Conservation (phyloP, 768 basidiomycete genomes). For the Dendrothele bispora region DNA sequence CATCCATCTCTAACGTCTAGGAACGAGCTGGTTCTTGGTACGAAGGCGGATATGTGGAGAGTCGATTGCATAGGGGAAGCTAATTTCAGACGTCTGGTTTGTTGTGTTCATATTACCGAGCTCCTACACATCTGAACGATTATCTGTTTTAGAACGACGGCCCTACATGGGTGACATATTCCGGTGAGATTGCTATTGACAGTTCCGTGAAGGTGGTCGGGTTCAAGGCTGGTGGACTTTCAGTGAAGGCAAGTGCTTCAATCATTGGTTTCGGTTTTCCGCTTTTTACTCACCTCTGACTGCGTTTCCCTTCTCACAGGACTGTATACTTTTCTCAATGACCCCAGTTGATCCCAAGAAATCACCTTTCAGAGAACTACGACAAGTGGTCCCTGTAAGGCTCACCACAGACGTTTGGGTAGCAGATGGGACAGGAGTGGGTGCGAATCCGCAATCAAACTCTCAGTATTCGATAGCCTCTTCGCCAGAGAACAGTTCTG, state of each 20-base stretch:
- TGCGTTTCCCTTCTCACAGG: no score
- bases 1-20: no score
- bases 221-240: conserved; percentile 65
- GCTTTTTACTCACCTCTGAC: conserved; percentile 2
- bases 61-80: conserved; percentile 65
- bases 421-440: background rate
- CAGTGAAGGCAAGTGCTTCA: conserved; percentile 49
- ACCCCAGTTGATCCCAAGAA: conserved; percentile 55
- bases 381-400: conserved; percentile 61
- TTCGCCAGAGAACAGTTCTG: background rate
- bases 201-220: conserved; percentile 52
- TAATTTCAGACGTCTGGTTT: conserved; percentile 54
- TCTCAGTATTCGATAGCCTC: background rate
- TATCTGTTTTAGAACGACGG: conserved; percentile 53
- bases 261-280: background rate
- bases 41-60: conserved; percentile 74
- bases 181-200: conserved; percentile 59
- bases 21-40: conserved; percentile 44
- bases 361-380: conserved; percentile 57
- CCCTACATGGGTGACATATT: conserved; percentile 58
- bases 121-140: background rate
- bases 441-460: background rate
- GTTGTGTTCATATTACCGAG: conserved; percentile 19
- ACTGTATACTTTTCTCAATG: conserved; percentile 63
- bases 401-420: conserved; percentile 59